Evolutionary conservation across 1,139 yeast genomes (phyloP).

Genomic region (Taphrina deformans): DNA sequence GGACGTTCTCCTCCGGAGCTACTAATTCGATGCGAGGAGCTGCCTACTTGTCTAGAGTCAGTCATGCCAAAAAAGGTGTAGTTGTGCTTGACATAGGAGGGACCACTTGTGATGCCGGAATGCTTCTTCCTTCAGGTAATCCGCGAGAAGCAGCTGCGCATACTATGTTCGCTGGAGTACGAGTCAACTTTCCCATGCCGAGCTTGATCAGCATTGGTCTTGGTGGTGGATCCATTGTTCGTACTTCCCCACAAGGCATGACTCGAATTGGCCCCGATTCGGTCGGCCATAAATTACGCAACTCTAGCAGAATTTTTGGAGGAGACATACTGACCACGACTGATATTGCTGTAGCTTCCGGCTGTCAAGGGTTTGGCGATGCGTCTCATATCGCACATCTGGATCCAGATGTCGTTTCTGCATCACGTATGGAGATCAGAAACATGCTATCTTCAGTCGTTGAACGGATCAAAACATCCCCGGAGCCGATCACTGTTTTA

Average conservation of each 20-base stretch:
- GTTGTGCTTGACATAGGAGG: constrained; percentile 53
- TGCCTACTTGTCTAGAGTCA: constrained; percentile 45
- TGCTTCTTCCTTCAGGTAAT: constrained; percentile 48
- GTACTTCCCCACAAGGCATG: constrained; percentile 40
- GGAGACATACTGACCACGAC: constrained; percentile 48
- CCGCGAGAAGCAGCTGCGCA: constrained; percentile 50
- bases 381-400: constrained; percentile 40
- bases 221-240: constrained; percentile 52
- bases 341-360: constrained; percentile 46
- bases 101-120: constrained; percentile 52
- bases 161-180: constrained; percentile 50
- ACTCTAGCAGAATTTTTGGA: constrained; percentile 47
- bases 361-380: constrained; percentile 42
- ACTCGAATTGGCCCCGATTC: constrained; percentile 51
- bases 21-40: constrained; percentile 55
- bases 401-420: constrained; percentile 34
- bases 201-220: constrained; percentile 51
- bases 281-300: constrained; percentile 48
- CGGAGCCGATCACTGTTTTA: constrained; percentile 50
- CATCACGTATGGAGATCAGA: constrained; percentile 43
- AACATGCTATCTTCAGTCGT: constrained; percentile 46
- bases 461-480: constrained; percentile 51
- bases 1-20: constrained; percentile 52
- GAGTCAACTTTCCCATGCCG: constrained; percentile 52
- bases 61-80: constrained; percentile 43